These are phyloP conservation scores for Colletotrichum salicis DNA, from an alignment of 2,329 filamentous ascomycete species.

Conservation along the genomic window DNA sequence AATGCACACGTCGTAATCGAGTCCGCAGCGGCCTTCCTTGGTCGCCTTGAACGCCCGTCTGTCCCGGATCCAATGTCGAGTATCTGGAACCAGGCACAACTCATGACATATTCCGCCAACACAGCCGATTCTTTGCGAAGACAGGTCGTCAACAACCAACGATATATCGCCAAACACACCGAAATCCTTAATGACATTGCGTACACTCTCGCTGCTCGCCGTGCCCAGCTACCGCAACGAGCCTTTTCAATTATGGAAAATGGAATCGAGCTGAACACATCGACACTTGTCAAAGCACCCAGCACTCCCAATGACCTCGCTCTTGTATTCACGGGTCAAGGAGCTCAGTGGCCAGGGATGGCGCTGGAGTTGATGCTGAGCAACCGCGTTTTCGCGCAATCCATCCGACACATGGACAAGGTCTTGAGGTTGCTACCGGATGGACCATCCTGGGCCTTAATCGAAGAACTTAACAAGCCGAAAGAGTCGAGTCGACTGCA, in stretches of 20 bases:
- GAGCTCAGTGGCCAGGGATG: slow-evolving; percentile 49
- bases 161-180: slow-evolving; percentile 4
- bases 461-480: slow-evolving; percentile 37
- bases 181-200: slow-evolving; percentile 29
- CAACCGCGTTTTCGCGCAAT: background rate
- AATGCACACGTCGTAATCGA: slow-evolving; percentile 49
- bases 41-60: background rate
- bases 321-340: slow-evolving; percentile 49
- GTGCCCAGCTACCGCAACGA: slow-evolving; percentile 35
- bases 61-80: background rate
- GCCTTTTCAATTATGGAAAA: slow-evolving; percentile 28
- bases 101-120: slow-evolving; percentile 38
- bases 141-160: slow-evolving; percentile 23
- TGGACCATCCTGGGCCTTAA: slow-evolving; percentile 38
- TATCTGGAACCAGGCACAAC: background rate
- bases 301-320: slow-evolving; percentile 12
- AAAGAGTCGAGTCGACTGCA: background rate
- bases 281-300: background rate
- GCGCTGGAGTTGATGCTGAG: slow-evolving; percentile 38
- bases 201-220: slow-evolving; percentile 37
- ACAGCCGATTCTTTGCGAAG: slow-evolving; percentile 32
- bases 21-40: background rate
- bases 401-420: slow-evolving; percentile 36
- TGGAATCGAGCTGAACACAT: background rate
- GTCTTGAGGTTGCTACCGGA: background rate